These are phyloP conservation scores for Clavispora carvajalis DNA, from an alignment of 805 yeast species.

Conservation along the genomic window DNA sequence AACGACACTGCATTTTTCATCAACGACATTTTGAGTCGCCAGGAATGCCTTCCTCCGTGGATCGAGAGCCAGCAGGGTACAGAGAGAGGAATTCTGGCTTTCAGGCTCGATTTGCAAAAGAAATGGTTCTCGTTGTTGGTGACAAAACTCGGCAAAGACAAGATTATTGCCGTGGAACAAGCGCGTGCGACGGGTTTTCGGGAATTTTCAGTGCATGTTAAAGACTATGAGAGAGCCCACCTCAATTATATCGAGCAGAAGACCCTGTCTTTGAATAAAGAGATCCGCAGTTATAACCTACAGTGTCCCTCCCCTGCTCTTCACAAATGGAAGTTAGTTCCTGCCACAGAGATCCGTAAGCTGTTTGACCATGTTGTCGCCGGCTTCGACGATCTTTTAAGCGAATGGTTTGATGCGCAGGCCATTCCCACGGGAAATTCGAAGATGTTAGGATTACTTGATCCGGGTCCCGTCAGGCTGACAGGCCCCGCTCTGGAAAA, in stretches of 20 bases:
- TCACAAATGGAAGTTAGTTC: conserved; percentile 33
- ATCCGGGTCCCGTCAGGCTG: neutral
- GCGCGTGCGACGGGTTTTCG: neutral
- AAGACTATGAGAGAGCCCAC: neutral
- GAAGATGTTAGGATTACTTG: conserved; percentile 1
- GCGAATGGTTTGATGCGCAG: conserved; percentile 1
- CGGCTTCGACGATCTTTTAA: conserved; percentile 1
- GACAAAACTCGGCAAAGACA: conserved; percentile 2
- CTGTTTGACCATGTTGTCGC: conserved; percentile 15
- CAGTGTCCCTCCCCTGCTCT: conserved; percentile 33
- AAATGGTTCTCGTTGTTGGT: conserved; percentile 35
- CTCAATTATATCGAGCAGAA: conserved; percentile 8
- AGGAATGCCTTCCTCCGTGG: conserved; percentile 87
- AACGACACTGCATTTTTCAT: conserved; percentile 64
- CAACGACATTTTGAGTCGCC: conserved; percentile 69
- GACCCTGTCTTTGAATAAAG: conserved; percentile 10
- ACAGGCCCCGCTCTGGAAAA: conserved; percentile 1
- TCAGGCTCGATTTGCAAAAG: conserved; percentile 41
- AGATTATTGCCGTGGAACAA: neutral
- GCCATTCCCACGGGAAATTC: neutral
- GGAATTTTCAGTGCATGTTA: neutral
- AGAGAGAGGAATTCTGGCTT: conserved; percentile 39
- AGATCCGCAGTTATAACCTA: conserved; percentile 32
- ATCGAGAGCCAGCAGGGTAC: conserved; percentile 69
- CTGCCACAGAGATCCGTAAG: conserved; percentile 21